Percentiles rank a stretch among this genome's conserved stretches.
Evolutionary conservation across 2,329 filamentous ascomycete species (phyloP).

Genomic region (Geosmithia flava): DNA sequence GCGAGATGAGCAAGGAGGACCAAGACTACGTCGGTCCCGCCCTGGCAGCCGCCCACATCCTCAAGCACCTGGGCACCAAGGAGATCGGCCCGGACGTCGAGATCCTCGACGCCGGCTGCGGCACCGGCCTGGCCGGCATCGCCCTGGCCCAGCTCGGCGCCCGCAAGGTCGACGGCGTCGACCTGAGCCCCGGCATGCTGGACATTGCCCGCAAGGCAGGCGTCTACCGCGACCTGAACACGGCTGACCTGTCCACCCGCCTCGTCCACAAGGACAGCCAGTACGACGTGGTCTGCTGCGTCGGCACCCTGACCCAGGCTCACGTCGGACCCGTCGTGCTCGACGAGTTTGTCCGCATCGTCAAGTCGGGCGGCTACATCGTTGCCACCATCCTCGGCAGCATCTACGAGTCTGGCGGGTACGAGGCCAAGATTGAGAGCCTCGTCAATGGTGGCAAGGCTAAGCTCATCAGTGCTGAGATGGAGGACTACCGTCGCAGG

Average conservation of each 20-base stretch:
- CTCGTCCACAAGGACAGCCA: constrained; percentile 23
- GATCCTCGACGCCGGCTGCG: constrained; percentile 43
- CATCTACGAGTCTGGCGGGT: constrained; percentile 36
- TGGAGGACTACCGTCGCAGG: constrained; percentile 18
- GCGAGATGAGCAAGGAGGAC: constrained; percentile 17
- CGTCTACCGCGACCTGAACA: constrained; percentile 29
- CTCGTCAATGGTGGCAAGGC: constrained; percentile 14
- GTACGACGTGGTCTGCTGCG: constrained; percentile 39
- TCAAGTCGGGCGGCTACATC: constrained; percentile 31
- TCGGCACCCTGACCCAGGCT: constrained; percentile 41
- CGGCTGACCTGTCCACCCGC: constrained; percentile 31
- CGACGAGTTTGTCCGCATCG: constrained; percentile 34
- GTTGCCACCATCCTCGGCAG: constrained; percentile 37
- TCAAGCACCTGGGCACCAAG: constrained; percentile 13
- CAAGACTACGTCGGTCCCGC: constrained; percentile 29
- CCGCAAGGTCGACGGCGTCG: constrained; percentile 36
- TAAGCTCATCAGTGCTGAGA: constrained; percentile 13
- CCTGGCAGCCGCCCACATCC: constrained; percentile 19
- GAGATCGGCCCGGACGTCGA: constrained; percentile 10
- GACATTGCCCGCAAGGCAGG: constrained; percentile 33
- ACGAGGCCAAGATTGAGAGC: constrained; percentile 28
- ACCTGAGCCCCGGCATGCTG: constrained; percentile 40
- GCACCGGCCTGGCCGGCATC: constrained; percentile 38
- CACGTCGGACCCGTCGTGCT: constrained; percentile 39
- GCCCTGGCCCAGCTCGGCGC: constrained; percentile 29